Evolutionary conservation across 805 yeast species (phyloP).

Genomic region (Wilhelminamyces savonicus): DNA sequence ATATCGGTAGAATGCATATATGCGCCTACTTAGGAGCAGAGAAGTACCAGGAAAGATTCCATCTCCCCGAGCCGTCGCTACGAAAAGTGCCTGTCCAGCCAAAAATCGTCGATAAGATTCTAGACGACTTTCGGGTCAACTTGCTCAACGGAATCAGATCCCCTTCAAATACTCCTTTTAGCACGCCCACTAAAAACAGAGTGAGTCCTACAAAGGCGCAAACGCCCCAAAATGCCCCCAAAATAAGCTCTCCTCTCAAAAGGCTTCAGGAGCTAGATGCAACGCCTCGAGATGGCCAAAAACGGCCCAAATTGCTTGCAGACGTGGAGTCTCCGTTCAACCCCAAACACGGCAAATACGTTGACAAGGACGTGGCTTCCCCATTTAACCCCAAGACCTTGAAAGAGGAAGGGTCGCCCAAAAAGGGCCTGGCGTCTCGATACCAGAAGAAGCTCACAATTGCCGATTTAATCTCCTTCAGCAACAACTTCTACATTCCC

Average conservation of each 20-base stretch:
- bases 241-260: conserved; percentile 31
- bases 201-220: conserved; percentile 2
- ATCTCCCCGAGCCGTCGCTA: conserved; percentile 43
- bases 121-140: conserved; percentile 40
- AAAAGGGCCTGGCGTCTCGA: too few relatives aligned
- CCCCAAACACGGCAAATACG: conserved; percentile 18
- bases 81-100: conserved; percentile 57
- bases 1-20: conserved; percentile 60
- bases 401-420: too few relatives aligned
- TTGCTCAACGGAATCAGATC: conserved; percentile 20
- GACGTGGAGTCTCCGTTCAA: conserved; percentile 24
- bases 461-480: conserved; percentile 37
- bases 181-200: conserved; percentile 5
- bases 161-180: conserved; percentile 12
- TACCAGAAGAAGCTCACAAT: conserved; percentile 25
- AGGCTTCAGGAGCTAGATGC: conserved; percentile 18
- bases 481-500: conserved; percentile 62
- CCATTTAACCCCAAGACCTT: too few relatives aligned
- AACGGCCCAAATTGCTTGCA: conserved; percentile 3
- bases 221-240: conserved; percentile 22
- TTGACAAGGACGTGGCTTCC: too few relatives aligned
- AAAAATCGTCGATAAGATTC: conserved; percentile 30
- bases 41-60: conserved; percentile 34
- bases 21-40: conserved; percentile 61
- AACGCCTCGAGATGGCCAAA: conserved; percentile 6